phyloP scores from a whole-genome alignment of 2,329 filamentous ascomycete species.

The Knoxdaviesia capensis region DNA sequence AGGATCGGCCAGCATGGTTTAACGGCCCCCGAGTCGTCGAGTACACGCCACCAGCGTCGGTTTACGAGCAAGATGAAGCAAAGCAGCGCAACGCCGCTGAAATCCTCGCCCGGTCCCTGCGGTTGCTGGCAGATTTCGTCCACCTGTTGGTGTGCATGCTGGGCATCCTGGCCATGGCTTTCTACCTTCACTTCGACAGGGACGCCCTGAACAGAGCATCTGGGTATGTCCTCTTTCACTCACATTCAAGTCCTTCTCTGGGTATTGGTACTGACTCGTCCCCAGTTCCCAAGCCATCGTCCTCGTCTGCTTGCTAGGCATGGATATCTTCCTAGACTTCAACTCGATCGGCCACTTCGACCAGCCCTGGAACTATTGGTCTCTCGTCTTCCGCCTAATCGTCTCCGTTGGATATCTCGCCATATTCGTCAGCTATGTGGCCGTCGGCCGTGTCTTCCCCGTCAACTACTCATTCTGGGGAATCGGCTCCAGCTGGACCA shows the following conservation, averaged over 20 bases:
- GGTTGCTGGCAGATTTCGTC: constrained; percentile 11
- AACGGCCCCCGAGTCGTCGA: too few species aligned
- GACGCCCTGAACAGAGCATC: constrained; percentile 4
- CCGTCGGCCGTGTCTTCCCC: constrained; percentile 14
- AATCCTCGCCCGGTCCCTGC: constrained; percentile 6
- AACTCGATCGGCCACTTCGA: constrained; percentile 12
- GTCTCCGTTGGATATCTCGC: constrained; percentile 13
- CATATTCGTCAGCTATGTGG: constrained; percentile 14
- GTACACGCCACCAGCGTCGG: too few species aligned
- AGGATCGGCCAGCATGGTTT: too few species aligned
- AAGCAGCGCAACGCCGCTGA: too few species aligned
- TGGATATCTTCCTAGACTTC: constrained; percentile 15
- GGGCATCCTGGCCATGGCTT: constrained; percentile 12
- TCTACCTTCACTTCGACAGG: constrained; percentile 10
- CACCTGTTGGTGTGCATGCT: constrained; percentile 12
- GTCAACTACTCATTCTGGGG: constrained; percentile 16
- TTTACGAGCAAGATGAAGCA: too few species aligned
- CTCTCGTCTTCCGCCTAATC: constrained; percentile 11
- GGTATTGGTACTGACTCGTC: neutral
- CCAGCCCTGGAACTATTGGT: constrained; percentile 12
- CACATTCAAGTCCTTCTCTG: neutral
- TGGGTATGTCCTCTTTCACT: constrained; percentile 3
- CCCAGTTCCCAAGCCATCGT: constrained; percentile 11
- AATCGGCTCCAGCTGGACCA: constrained; percentile 9
- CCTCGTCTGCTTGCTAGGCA: constrained; percentile 11